A percentile compares a stretch with the other conserved stretches of the same genome.
These are phyloP conservation scores for Athelia sp. DNA, from an alignment of 1,284 basidiomycete genomes.

Conservation along the genomic window DNA sequence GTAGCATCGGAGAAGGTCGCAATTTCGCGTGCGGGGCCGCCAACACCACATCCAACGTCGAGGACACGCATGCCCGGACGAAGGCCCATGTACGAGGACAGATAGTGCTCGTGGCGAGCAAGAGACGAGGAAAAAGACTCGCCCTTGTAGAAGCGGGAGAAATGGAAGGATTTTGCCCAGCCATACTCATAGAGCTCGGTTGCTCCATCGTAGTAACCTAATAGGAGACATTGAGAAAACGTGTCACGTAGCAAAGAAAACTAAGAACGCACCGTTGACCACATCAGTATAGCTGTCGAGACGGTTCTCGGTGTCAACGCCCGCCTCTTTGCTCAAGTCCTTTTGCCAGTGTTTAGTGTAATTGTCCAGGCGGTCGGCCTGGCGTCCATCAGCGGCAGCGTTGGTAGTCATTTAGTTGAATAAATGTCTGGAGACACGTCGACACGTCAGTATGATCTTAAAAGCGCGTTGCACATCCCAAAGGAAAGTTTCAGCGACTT, in stretches of 20 bases:
- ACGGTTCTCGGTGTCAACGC: constrained; percentile 70
- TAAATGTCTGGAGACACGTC: neutral
- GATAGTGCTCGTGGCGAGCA: constrained; percentile 98
- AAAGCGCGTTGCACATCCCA: constrained; percentile 1
- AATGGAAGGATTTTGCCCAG: constrained; percentile 94
- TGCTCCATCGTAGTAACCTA: constrained; percentile 95
- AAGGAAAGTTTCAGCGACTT: constrained; percentile 27
- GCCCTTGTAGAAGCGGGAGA: constrained; percentile 96
- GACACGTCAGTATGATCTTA: constrained; percentile 1
- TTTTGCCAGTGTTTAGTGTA: constrained; percentile 96
- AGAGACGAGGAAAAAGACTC: constrained; percentile 83
- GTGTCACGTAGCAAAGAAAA: constrained; percentile 7
- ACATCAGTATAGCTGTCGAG: constrained; percentile 88
- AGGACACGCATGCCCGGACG: constrained; percentile 93
- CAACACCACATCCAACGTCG: constrained; percentile 97
- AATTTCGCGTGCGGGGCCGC: constrained; percentile 95
- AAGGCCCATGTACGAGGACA: constrained; percentile 79
- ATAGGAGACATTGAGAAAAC: constrained; percentile 2
- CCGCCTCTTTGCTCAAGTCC: constrained; percentile 71
- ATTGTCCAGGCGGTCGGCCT: constrained; percentile 79
- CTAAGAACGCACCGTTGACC: constrained; percentile 70
- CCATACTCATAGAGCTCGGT: constrained; percentile 98
- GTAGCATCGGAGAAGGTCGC: constrained; percentile 86
- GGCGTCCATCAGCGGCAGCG: constrained; percentile 61
- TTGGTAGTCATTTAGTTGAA: constrained; percentile 22